A percentile compares a stretch with the other conserved stretches of the same genome.
These are phyloP conservation scores for Eucalyptus cloeziana DNA, from an alignment of 345 rosid species.

Conservation along the genomic window DNA sequence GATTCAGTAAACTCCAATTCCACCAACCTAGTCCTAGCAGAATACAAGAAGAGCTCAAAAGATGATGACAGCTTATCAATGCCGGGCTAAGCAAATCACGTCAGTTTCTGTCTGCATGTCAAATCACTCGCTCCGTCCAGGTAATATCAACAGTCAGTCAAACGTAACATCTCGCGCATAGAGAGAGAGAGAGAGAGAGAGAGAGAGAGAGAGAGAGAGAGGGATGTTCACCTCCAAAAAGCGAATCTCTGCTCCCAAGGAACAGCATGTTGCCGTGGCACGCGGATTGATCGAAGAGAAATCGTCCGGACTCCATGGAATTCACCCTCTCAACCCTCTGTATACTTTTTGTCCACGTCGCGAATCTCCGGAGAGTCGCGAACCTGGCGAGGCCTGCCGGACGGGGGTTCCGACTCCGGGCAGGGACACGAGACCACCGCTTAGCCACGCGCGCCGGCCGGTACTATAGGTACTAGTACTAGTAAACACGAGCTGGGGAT, in stretches of 20 bases:
- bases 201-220: neutral
- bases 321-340: neutral
- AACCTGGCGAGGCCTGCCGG: neutral
- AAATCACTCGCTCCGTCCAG: neutral
- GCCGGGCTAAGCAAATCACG: neutral
- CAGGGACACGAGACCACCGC: neutral
- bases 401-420: neutral
- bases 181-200: neutral
- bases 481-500: neutral
- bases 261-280: conserved; percentile 53
- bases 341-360: neutral
- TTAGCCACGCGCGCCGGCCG: neutral
- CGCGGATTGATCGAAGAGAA: conserved; percentile 47
- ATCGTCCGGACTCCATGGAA: conserved; percentile 56
- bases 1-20: neutral
- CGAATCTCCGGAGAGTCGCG: neutral
- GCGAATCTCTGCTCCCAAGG: conserved; percentile 44
- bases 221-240: conserved; percentile 32
- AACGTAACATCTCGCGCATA: neutral
- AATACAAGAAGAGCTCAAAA: neutral
- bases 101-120: neutral
- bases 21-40: neutral
- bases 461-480: neutral
- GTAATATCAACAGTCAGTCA: neutral
- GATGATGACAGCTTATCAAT: neutral